These are phyloP conservation scores for Trametes coccinea DNA, from an alignment of 768 basidiomycete species.

Conservation along the genomic window DNA sequence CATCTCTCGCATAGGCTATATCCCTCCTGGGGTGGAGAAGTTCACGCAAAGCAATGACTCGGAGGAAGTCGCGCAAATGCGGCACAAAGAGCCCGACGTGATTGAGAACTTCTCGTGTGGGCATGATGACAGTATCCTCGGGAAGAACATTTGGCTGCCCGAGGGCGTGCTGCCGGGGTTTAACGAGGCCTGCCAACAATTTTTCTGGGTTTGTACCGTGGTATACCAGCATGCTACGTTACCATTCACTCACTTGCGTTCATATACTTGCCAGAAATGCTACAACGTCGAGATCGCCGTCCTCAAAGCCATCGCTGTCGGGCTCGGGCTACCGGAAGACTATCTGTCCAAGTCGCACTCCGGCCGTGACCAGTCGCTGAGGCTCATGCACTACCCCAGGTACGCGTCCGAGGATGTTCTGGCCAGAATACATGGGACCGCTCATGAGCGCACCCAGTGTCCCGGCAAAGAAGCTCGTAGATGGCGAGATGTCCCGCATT, in stretches of 20 bases:
- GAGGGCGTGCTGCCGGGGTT: conserved; percentile 53
- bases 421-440: not conserved
- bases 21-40: conserved; percentile 32
- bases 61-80: conserved; percentile 30
- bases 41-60: conserved; percentile 33
- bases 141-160: conserved; percentile 58
- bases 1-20: conserved; percentile 25
- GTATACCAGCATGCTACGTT: no score
- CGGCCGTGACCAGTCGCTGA: conserved; percentile 49
- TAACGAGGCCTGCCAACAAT: conserved; percentile 49
- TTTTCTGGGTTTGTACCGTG: conserved; percentile 37
- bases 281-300: conserved; percentile 45
- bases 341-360: conserved; percentile 46
- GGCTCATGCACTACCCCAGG: conserved; percentile 54
- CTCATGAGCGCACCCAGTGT: conserved; percentile 24
- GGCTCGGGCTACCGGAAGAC: conserved; percentile 43
- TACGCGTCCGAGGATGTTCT: not conserved
- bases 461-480: conserved; percentile 31
- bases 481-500: conserved; percentile 42
- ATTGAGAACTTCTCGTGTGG: conserved; percentile 57
- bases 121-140: conserved; percentile 40
- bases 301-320: conserved; percentile 49
- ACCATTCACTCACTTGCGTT: no score
- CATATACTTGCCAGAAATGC: conserved; percentile 32
- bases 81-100: conserved; percentile 36